Percentiles rank a stretch among this genome's conserved stretches.
These are phyloP conservation scores for Ciborinia camelliae DNA, from an alignment of 2,329 filamentous ascomycete species.

Conservation along the genomic window DNA sequence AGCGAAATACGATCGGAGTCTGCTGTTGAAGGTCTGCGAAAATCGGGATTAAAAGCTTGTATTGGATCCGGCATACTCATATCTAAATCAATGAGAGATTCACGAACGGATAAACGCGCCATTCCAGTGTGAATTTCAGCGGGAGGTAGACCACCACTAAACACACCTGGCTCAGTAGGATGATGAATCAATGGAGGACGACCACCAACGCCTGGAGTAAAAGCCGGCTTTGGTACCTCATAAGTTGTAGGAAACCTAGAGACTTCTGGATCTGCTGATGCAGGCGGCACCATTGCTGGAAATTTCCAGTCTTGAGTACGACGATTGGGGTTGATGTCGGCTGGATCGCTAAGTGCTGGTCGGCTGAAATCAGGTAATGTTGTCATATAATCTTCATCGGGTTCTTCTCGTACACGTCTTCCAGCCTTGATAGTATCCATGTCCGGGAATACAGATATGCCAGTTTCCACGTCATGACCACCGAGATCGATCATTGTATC, in stretches of 20 bases:
- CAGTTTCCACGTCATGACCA: slow-evolving; percentile 53
- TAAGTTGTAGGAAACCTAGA: slow-evolving; percentile 47
- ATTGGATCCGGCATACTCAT: slow-evolving; percentile 49
- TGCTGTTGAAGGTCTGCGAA: slow-evolving; percentile 34
- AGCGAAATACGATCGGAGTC: slow-evolving; percentile 44
- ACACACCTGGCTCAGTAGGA: slow-evolving; percentile 47
- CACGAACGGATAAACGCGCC: slow-evolving; percentile 31
- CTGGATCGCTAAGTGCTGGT: slow-evolving; percentile 56
- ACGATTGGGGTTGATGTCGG: slow-evolving; percentile 51
- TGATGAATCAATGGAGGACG: slow-evolving; percentile 50
- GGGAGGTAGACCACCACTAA: slow-evolving; percentile 26
- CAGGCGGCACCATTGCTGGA: slow-evolving; percentile 51
- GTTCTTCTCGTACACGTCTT: slow-evolving; percentile 25
- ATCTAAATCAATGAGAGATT: slow-evolving; percentile 51
- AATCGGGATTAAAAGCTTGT: slow-evolving; percentile 21
- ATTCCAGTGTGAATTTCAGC: slow-evolving; percentile 17
- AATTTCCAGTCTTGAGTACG: slow-evolving; percentile 58
- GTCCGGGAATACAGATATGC: slow-evolving; percentile 57
- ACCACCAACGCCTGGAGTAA: slow-evolving; percentile 35
- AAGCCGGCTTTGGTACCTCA: slow-evolving; percentile 28
- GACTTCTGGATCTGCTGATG: slow-evolving; percentile 52
- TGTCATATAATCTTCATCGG: slow-evolving; percentile 27
- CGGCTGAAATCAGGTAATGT: slow-evolving; percentile 43
- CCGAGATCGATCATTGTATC: slow-evolving; percentile 65
- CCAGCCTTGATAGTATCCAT: slow-evolving; percentile 53